Evolutionary conservation across 352 stramenopile genomes (phyloP).

Genomic region (Phytopythium litorale): DNA sequence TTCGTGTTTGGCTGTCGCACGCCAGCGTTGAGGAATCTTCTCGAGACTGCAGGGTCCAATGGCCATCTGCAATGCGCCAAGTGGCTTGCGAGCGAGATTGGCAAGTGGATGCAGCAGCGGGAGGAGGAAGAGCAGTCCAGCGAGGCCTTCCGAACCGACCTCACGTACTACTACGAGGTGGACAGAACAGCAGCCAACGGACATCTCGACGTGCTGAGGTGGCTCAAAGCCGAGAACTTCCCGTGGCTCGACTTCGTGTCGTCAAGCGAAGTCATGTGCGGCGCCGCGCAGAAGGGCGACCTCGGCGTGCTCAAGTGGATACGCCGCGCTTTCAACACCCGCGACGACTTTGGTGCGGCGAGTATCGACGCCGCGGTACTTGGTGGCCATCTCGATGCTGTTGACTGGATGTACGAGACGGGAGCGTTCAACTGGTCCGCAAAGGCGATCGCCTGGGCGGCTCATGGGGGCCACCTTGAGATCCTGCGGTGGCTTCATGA

Average conservation of each 20-base stretch:
- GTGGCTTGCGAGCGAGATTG: constrained; percentile 1
- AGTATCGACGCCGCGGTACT: neutral
- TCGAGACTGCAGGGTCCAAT: neutral
- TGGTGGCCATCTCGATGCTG: neutral
- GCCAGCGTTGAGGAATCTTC: neutral
- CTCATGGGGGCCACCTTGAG: constrained; percentile 11
- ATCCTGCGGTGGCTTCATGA: constrained; percentile 31
- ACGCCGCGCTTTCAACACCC: neutral
- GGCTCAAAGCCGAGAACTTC: neutral
- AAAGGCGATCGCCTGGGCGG: neutral
- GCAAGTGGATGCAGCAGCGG: neutral
- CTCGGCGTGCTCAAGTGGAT: constrained; percentile 1
- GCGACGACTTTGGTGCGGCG: neutral
- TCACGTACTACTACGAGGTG: neutral
- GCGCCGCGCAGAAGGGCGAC: neutral
- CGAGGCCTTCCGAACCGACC: neutral
- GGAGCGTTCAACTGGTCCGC: neutral
- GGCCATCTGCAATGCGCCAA: neutral
- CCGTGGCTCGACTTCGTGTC: neutral
- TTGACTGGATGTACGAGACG: neutral
- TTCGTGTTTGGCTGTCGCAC: neutral
- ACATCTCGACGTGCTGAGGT: neutral
- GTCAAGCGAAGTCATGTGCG: neutral
- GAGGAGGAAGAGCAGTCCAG: neutral
- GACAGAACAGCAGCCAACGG: neutral